phyloP scores from a whole-genome alignment of 495 filamentous ascomycete genomes.

The Chaetomium cochliodes region DNA sequence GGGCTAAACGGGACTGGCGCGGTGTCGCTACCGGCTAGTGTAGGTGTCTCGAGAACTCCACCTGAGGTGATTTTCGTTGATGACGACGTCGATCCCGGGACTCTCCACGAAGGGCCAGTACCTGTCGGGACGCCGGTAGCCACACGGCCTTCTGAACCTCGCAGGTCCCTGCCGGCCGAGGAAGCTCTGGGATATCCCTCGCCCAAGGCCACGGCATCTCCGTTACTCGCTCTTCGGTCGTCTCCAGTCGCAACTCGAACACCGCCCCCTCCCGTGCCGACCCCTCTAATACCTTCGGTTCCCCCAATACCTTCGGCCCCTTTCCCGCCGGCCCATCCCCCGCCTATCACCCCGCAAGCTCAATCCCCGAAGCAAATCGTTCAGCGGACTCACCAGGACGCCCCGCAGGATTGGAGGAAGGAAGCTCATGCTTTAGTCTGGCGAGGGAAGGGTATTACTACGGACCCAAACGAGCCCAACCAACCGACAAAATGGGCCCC shows the following conservation, averaged over 20 bases:
- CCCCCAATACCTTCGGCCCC: too few species aligned
- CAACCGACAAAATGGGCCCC: conserved; percentile 15
- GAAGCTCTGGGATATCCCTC: neutral
- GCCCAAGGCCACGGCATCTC: neutral
- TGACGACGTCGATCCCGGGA: conserved; percentile 23
- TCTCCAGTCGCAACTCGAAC: neutral
- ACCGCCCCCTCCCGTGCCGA: neutral
- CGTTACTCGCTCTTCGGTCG: neutral
- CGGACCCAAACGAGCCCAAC: neutral
- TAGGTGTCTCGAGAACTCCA: neutral
- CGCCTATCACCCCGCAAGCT: neutral
- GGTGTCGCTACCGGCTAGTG: neutral
- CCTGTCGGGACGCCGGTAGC: neutral
- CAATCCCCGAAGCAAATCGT: neutral
- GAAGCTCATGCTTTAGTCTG: conserved; percentile 20
- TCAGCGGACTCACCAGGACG: neutral
- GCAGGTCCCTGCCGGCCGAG: neutral
- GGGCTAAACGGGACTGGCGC: neutral
- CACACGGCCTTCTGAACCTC: neutral
- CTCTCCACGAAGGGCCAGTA: neutral
- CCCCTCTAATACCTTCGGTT: too few species aligned
- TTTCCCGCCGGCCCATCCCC: neutral
- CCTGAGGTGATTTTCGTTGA: conserved; percentile 24
- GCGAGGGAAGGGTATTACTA: neutral
- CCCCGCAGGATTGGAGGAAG: conserved; percentile 24